Base-by-base conservation (phyloP, 148 eudicot species). In the Agrostemma githago region DNA sequence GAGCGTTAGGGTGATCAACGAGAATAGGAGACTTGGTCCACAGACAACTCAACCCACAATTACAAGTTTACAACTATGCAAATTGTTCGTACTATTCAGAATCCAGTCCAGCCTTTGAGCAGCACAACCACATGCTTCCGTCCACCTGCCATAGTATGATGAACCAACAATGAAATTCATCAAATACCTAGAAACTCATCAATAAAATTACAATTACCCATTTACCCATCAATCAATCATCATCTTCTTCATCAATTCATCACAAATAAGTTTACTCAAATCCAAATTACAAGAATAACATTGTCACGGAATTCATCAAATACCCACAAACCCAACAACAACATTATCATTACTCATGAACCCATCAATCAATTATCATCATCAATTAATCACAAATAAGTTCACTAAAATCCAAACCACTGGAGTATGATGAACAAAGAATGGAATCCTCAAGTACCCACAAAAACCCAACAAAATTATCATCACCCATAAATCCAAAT, bases 61-160 rank as follows among this genome's bases (percentile, higher is more conserved):
- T 75, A 82, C n/a, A n/a, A n/a, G n/a, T n/a, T n/a, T n/a, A n/a
- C 98, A 94, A 16, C 80, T 78, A 81, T 91, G 89, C 89, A 94
- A 76, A 86, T 86, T 86, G 80, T 94, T 96, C 87, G 91, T 71
- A 85, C 91, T 94, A 87, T 94, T 96, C 76, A 95, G 98, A 71
- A 94, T 84, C 98, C 98, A 94, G 97, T 91, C 97, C 97, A 91
- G 72, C 97, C 96, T 81, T 89, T 88, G 6, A 91, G 91, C 87
- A 94, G 81, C 74, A 94, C 82, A 74, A 87, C 87, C 61, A 91
- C 98, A 84, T 88, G 91, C 67, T 74, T 73, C 88, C 83, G 79
- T 74, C 87, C 20, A 72, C 78, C 79, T 93, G 95, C 69, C 34
- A 26, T 26, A 26, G 34, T 26, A 26, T 26, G 34, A 26, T 26